Conservation (phyloP, 345 rosid genomes). For the Sisymbrium irio region DNA sequence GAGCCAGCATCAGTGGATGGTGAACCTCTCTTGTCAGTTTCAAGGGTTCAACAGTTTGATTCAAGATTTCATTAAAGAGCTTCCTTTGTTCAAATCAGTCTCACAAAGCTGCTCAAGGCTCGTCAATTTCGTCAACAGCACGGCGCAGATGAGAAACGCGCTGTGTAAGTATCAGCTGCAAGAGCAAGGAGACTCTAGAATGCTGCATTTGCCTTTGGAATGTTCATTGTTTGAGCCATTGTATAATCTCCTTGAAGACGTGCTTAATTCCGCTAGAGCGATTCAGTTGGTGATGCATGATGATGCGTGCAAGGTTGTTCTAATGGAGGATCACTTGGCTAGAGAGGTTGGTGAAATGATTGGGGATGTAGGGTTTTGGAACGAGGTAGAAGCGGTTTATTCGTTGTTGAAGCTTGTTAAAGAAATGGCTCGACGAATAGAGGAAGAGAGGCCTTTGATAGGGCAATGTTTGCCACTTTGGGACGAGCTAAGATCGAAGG, state of each 20-base stretch:
- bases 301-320: slow-evolving; percentile 59
- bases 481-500: slow-evolving; percentile 82
- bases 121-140: slow-evolving; percentile 64
- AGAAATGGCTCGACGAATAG: slow-evolving; percentile 79
- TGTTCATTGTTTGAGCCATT: slow-evolving; percentile 42
- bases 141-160: slow-evolving; percentile 51
- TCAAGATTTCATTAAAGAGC: slow-evolving; percentile 70
- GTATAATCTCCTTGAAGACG: slow-evolving; percentile 67
- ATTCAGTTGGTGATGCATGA: slow-evolving; percentile 62
- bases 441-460: slow-evolving; percentile 78
- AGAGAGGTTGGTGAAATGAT: slow-evolving; percentile 76
- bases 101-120: slow-evolving; percentile 67
- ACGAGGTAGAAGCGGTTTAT: slow-evolving; percentile 77
- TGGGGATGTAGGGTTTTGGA: slow-evolving; percentile 81
- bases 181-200: slow-evolving; percentile 66
- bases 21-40: slow-evolving; percentile 86
- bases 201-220: slow-evolving; percentile 59
- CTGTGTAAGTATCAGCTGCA: slow-evolving; percentile 77
- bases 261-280: slow-evolving; percentile 62
- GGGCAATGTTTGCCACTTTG: slow-evolving; percentile 96
- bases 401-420: slow-evolving; percentile 70
- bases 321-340: slow-evolving; percentile 72
- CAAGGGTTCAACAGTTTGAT: slow-evolving; percentile 78
- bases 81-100: slow-evolving; percentile 67
- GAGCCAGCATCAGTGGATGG: slow-evolving; percentile 91